Evolutionary conservation across 768 basidiomycete species (phyloP).

Genomic region (Punctularia strigosozonata): DNA sequence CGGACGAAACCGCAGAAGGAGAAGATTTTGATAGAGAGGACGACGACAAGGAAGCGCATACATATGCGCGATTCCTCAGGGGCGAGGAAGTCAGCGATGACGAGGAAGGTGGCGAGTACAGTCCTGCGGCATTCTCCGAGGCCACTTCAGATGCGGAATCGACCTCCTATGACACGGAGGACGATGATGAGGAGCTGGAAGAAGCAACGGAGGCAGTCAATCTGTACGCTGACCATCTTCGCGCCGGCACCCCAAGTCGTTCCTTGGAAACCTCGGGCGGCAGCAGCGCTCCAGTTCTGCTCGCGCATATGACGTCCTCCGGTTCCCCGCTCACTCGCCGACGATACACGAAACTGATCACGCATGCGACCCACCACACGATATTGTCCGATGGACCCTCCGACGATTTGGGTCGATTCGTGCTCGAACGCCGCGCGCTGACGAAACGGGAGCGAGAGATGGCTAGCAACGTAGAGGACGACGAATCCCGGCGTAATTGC

Average conservation of each 20-base stretch:
- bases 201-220: constrained; percentile 30
- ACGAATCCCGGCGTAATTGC: constrained; percentile 29
- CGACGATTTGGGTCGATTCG: constrained; percentile 19
- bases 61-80: constrained; percentile 47
- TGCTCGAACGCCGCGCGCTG: constrained; percentile 17
- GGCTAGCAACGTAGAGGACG: constrained; percentile 3
- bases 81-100: constrained; percentile 45
- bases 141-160: constrained; percentile 1
- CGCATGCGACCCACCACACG: not conserved
- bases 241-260: constrained; percentile 17
- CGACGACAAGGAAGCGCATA: constrained; percentile 21
- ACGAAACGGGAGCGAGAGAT: constrained; percentile 1
- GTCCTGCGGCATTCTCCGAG: constrained; percentile 7
- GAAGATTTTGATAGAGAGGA: constrained; percentile 9
- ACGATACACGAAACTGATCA: constrained; percentile 28
- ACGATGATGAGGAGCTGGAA: constrained; percentile 25
- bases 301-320: constrained; percentile 40
- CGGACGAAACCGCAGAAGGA: not conserved
- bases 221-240: constrained; percentile 46
- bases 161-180: constrained; percentile 4
- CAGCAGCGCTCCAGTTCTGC: constrained; percentile 29
- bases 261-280: too few relatives aligned
- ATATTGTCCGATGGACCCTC: not conserved
- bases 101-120: constrained; percentile 30
- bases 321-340: constrained; percentile 37